Conservation (phyloP, 1,139 yeast genomes). For the Pichia kudriavzevii region DNA sequence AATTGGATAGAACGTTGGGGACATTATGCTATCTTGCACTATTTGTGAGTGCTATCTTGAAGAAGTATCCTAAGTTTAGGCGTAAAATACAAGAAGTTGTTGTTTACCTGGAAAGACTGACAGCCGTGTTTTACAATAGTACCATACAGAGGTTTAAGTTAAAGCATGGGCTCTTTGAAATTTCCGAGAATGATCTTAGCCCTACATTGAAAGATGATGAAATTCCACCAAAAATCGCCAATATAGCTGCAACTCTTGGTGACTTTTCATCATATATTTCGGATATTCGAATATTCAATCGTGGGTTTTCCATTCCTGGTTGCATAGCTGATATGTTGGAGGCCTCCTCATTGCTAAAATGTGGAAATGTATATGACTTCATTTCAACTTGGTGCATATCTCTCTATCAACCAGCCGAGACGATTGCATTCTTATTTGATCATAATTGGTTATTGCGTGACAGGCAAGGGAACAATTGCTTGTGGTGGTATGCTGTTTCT, state of each 20-base stretch:
- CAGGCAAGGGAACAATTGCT: conserved; percentile 24
- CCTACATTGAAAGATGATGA: no score
- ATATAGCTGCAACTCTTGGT: conserved; percentile 2
- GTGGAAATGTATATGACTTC: conserved; percentile 19
- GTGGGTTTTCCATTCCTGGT: conserved; percentile 46
- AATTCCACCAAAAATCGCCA: no score
- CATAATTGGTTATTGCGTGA: conserved; percentile 46
- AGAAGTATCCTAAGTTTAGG: conserved; percentile 16
- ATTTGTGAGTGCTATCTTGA: conserved; percentile 23
- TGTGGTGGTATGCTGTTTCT: conserved; percentile 34
- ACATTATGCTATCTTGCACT: conserved; percentile 27
- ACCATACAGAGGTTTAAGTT: no score
- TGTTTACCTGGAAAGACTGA: no score
- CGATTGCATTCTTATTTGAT: conserved; percentile 52
- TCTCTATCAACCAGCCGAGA: conserved; percentile 41
- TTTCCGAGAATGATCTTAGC: no score
- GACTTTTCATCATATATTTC: conserved; percentile 40
- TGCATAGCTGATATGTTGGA: conserved; percentile 33
- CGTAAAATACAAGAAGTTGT: no score
- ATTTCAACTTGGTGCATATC: conserved; percentile 26
- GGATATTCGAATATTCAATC: conserved; percentile 47
- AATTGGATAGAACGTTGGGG: conserved; percentile 27
- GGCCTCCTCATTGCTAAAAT: conserved; percentile 30
- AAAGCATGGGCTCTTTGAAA: no score
- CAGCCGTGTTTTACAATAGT: no score